phyloP scores from a whole-genome alignment of 176 grass and related monocot genomes.

The Eragrostis curvula region DNA sequence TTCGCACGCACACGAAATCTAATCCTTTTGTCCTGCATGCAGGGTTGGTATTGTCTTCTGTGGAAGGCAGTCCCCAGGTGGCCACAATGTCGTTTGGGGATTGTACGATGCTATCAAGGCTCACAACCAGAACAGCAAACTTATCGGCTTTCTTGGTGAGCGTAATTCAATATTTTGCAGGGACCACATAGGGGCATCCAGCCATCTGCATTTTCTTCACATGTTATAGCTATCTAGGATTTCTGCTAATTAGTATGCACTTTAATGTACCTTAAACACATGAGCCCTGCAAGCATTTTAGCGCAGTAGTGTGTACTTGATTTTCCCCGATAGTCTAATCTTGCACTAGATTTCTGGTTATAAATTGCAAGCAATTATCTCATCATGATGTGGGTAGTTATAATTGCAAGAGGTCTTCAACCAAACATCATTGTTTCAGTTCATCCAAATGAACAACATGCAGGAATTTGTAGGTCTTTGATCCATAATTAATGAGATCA shows the following conservation, averaged over 20 bases:
- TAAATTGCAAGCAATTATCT: neutral
- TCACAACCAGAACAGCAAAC: slow-evolving; percentile 82
- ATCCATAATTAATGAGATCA: neutral
- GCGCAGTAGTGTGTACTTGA: too few relatives aligned
- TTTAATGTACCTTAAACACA: too few relatives aligned
- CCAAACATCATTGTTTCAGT: neutral
- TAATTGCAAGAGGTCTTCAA: slow-evolving; percentile 8
- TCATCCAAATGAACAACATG: slow-evolving; percentile 20
- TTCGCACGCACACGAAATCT: neutral
- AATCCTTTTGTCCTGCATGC: slow-evolving; percentile 29
- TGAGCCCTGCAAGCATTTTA: too few relatives aligned
- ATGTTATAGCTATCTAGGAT: neutral
- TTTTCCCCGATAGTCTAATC: too few relatives aligned
- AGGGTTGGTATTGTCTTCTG: slow-evolving; percentile 98
- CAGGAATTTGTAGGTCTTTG: neutral
- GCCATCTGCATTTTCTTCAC: neutral
- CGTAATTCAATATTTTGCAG: neutral
- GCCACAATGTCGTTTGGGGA: slow-evolving; percentile 97
- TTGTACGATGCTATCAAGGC: slow-evolving; percentile 88
- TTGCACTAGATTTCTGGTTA: slow-evolving; percentile 5
- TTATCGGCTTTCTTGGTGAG: slow-evolving; percentile 95
- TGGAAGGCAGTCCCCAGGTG: slow-evolving; percentile 96
- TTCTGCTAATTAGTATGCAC: too few relatives aligned
- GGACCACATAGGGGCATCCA: too few relatives aligned
- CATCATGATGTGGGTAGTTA: neutral